Evolutionary conservation across 148 eudicot genomes (phyloP).

Genomic region (Spergularia marina): DNA sequence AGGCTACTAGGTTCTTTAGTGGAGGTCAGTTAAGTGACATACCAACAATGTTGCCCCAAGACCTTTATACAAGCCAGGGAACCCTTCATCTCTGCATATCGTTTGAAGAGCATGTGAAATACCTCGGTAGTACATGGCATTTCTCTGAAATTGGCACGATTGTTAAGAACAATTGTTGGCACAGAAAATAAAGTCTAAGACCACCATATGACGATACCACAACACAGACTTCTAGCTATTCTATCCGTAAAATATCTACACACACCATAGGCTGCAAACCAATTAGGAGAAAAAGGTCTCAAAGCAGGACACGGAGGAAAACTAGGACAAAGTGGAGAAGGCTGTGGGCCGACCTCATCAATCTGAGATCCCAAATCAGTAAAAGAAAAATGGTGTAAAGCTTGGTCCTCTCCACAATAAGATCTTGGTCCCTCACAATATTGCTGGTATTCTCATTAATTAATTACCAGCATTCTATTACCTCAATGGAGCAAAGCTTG

Average conservation of each 20-base stretch:
- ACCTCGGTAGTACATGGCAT: slow-evolving; percentile 67
- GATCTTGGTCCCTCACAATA: background rate
- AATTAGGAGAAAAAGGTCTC: no score
- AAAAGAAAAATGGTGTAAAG: no score
- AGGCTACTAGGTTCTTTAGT: background rate
- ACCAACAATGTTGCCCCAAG: slow-evolving; percentile 86
- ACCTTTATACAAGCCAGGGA: slow-evolving; percentile 78
- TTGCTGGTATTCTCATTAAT: background rate
- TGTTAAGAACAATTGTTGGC: background rate
- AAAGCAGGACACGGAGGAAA: no score
- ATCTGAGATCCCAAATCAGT: no score
- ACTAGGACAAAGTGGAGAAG: no score
- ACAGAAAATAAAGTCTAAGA: background rate
- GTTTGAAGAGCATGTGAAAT: slow-evolving; percentile 73
- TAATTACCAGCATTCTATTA: background rate
- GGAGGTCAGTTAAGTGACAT: slow-evolving; percentile 24
- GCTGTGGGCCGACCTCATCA: no score
- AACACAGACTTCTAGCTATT: background rate
- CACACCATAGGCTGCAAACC: no score
- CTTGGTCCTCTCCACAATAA: no score
- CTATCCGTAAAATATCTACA: no score
- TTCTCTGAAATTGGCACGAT: slow-evolving; percentile 45
- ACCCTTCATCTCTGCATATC: slow-evolving; percentile 78
- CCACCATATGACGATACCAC: background rate
- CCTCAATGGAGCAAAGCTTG: background rate